Evolutionary conservation across 1,284 basidiomycete genomes (phyloP), one percentile per base, ranked within the genome.

Genomic region (Cutaneotrichosporon mucoides): DNA sequence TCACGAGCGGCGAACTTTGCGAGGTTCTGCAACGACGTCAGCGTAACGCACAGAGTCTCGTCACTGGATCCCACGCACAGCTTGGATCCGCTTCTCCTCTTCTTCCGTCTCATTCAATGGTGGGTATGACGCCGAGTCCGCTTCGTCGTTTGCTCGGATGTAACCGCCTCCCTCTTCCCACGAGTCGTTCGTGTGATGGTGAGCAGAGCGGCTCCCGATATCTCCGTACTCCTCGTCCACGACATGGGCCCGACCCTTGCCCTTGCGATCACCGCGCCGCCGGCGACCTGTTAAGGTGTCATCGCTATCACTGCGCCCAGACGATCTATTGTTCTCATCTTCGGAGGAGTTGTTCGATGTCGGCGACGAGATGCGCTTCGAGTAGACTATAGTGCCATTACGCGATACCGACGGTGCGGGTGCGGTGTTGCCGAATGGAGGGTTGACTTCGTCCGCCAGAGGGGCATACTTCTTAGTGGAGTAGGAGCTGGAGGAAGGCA

Each of bases 1-100:
- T 79, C 75, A 24, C 69, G 64, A 1, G 76, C 76, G 16, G 76
- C 70, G 51, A 76, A 72, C 42, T 66, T 66, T 13, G 77, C 72
- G 38, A 79, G 70, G 55, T 76, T 73, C 76, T 79, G 60, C 44
- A 45, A 5, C 24, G 24, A 24, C 24, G 47, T 64, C 50, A 61
- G 59, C 59, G 24, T 37, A 16, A 10, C 40, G 15, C 33, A 11
- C 24, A 11, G 35, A 34, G 24, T 24, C 24, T 24, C 24, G 24
- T 24, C 24, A 24, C 24, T 47, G 16, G 7, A 7, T 49, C 40
- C n/a, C 2, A 62, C 75, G 65, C 45, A 77, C 77, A 45, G 76
- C 73, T 61, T 77, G 73, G 15, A 79, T 66, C 12, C 71, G 58
- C 47, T 66, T 63, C 62, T 77, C 77, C 47, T 76, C 75, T 11